Evolutionary conservation across 1,284 basidiomycete species (phyloP).

Genomic region (Abortiporus biennis): DNA sequence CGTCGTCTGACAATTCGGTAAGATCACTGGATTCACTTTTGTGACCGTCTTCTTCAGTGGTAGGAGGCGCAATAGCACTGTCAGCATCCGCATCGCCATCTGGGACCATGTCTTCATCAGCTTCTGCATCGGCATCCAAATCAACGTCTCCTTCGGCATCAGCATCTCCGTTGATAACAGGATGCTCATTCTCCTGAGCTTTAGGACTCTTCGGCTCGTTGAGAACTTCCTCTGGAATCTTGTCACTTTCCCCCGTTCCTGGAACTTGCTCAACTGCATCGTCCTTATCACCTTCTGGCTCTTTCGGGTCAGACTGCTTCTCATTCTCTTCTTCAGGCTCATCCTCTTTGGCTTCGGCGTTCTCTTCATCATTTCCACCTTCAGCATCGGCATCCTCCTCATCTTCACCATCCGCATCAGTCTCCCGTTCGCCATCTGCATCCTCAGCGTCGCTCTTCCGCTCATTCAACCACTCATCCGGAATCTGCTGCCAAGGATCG

Average conservation of each 20-base stretch:
- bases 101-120: too few relatives aligned
- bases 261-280: too few relatives aligned
- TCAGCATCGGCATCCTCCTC: constrained; percentile 14
- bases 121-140: constrained; percentile 10
- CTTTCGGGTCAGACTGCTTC: constrained; percentile 11
- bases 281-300: too few relatives aligned
- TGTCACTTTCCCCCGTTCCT: too few relatives aligned
- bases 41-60: too few relatives aligned
- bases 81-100: too few relatives aligned
- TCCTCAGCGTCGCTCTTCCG: too few relatives aligned
- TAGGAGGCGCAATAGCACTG: too few relatives aligned
- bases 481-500: constrained; percentile 76
- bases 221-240: too few relatives aligned
- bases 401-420: constrained; percentile 8
- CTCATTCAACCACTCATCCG: constrained; percentile 63
- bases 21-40: constrained; percentile 72
- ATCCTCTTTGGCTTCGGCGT: constrained; percentile 17
- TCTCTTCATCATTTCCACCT: constrained; percentile 5
- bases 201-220: not conserved
- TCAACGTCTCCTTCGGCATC: constrained; percentile 14
- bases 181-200: constrained; percentile 6
- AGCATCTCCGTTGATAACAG: constrained; percentile 9
- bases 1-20: constrained; percentile 55
- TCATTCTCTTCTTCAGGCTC: constrained; percentile 2
- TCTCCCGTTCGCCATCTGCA: constrained; percentile 9